These are phyloP conservation scores for Populus trichocarpa DNA, from an alignment of 441 rosid species.

Conservation along the genomic window DNA sequence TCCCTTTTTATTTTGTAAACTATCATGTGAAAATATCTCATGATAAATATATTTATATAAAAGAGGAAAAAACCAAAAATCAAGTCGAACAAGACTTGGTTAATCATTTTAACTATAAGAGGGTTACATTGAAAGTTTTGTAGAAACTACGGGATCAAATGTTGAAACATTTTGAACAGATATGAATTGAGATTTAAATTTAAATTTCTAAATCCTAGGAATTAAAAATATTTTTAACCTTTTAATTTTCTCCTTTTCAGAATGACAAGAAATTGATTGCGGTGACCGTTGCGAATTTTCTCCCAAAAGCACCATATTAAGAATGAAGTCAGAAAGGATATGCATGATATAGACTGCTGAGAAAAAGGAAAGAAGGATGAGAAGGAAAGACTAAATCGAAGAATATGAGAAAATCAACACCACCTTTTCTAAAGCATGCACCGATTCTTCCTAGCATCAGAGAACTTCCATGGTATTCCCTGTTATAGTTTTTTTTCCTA, in stretches of 20 bases:
- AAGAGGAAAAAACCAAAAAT: background rate
- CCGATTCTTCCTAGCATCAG: background rate
- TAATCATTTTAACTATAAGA: background rate
- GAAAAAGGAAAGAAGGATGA: background rate
- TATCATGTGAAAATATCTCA: background rate
- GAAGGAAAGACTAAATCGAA: background rate
- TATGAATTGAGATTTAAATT: no score
- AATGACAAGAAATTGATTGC: no score
- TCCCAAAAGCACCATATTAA: background rate
- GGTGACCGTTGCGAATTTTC: background rate
- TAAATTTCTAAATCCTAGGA: background rate
- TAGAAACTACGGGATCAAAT: background rate
- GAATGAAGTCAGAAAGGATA: conserved; percentile 12
- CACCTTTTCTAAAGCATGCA: background rate
- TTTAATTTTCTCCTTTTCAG: no score
- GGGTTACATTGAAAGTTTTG: background rate
- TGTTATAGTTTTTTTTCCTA: no score
- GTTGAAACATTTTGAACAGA: background rate
- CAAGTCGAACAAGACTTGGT: background rate
- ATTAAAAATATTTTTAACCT: background rate
- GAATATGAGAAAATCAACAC: background rate
- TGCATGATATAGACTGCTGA: background rate
- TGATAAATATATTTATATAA: no score
- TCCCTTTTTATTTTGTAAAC: background rate
- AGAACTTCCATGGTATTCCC: background rate